Base-by-base conservation (phyloP, 2,329 filamentous ascomycete genomes). In the Penicillium sp. region DNA sequence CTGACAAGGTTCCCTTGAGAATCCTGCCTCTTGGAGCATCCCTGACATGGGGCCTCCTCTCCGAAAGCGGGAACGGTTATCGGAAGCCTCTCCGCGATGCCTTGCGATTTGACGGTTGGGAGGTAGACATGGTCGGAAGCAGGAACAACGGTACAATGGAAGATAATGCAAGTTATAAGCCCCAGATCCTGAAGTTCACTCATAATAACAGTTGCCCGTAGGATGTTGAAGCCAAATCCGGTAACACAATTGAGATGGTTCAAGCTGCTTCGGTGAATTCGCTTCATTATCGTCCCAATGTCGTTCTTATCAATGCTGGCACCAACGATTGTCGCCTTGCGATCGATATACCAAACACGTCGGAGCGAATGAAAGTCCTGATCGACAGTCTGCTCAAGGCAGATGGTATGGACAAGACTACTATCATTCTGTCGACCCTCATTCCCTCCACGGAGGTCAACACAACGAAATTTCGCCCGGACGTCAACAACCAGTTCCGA, bases 101-200 rank as follows among this genome's bases (percentile, higher is more conserved):
- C 31, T 24, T 61, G 3, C 48, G 49, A 3, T 51, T 29, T 8
- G 43, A 55, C 16, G 58, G 58, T 1, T 57, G 48, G 44, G 43
- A 55, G 13, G 54, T 57, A n/a, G 45, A 53, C 21, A 59, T 61
- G 58, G 51, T 61, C n/a, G 58, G 58, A 14, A 50, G 34, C 21
- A 47, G 50, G 22, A 48, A 34, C 27, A 21, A 54, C n/a, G 57
- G 57, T 13, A 48, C 44, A 11, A 61, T 61, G 59, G 27, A 18
- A 1, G 57, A 61, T 22, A 64, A 67, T 43, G 69, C 67, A 50
- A 3, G 11, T 36, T n/a, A n/a, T n/a, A 34, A 4, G 11, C 9
- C 24, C 9, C 13, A 8, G 18, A 11, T 34, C 6, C 9, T 11
- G 10, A 34, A 14, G 3, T 4, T 14, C 10, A 34, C 31, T 10